phyloP scores from a whole-genome alignment of 176 grass and related monocot genomes.

The Avena insularis region DNA sequence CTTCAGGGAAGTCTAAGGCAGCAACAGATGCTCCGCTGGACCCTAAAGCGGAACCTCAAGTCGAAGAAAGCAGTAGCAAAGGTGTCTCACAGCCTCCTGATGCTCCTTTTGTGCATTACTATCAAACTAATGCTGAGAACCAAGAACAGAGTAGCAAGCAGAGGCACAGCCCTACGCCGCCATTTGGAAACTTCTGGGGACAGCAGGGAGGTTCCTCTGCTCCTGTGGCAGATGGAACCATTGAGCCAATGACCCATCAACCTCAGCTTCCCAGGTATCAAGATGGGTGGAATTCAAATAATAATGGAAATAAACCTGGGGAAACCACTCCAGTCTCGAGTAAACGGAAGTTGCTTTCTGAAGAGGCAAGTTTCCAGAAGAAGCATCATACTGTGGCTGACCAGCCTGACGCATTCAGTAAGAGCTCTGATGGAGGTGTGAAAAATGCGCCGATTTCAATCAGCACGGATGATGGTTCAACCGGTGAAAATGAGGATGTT shows the following conservation, averaged over 20 bases:
- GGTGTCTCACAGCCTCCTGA: conserved; percentile 59
- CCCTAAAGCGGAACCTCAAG: conserved; percentile 67
- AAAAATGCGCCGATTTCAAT: conserved; percentile 79
- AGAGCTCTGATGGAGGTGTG: conserved; percentile 57
- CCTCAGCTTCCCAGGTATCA: conserved; percentile 50
- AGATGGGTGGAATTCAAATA: conserved; percentile 55
- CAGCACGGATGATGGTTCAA: conserved; percentile 82
- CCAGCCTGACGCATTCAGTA: conserved; percentile 64
- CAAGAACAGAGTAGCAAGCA: conserved; percentile 71
- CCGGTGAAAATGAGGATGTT: conserved; percentile 97
- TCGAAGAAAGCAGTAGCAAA: conserved; percentile 79
- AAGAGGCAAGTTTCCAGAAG: conserved; percentile 72
- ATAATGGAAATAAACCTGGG: conserved; percentile 50
- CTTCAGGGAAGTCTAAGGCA: conserved; percentile 62
- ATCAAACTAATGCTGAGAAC: conserved; percentile 54
- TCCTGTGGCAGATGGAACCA: conserved; percentile 43
- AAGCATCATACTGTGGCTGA: conserved; percentile 51
- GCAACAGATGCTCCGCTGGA: conserved; percentile 56
- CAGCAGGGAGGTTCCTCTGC: conserved; percentile 49
- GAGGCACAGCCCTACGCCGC: conserved; percentile 47
- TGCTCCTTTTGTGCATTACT: conserved; percentile 62
- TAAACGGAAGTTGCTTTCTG: conserved; percentile 59
- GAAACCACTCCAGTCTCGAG: conserved; percentile 56
- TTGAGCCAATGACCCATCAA: conserved; percentile 37
- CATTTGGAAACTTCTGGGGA: conserved; percentile 63